These are phyloP conservation scores for Alternaria arborescens DNA, from an alignment of 2,329 filamentous ascomycete genomes.

Conservation along the genomic window DNA sequence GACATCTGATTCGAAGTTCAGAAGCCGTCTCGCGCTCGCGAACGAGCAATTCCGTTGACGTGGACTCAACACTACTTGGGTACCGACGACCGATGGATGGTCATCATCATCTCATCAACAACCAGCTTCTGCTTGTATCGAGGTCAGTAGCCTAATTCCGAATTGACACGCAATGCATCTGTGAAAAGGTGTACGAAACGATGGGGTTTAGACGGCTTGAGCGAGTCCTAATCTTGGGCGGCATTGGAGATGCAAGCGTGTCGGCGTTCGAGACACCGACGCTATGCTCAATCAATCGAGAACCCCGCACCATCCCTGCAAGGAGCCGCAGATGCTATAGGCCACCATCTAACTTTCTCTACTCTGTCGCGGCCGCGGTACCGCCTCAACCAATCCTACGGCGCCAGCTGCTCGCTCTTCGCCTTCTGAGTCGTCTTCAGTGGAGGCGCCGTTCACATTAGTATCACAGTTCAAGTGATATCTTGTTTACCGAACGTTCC, in stretches of 20 bases:
- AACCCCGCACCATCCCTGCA: background rate
- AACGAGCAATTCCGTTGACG: too few relatives aligned
- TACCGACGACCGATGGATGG: too few relatives aligned
- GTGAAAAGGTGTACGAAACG: too few relatives aligned
- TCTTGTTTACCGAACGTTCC: background rate
- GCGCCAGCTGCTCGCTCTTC: background rate
- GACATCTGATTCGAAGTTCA: too few relatives aligned
- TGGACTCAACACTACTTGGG: too few relatives aligned
- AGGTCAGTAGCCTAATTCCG: too few relatives aligned
- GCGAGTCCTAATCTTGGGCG: too few relatives aligned
- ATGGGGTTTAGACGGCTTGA: too few relatives aligned
- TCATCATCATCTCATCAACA: too few relatives aligned
- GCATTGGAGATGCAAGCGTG: background rate
- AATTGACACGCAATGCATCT: too few relatives aligned
- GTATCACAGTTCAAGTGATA: background rate
- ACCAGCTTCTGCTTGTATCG: too few relatives aligned
- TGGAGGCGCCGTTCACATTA: background rate
- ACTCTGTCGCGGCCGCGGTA: background rate
- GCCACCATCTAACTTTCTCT: background rate
- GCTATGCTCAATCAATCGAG: background rate
- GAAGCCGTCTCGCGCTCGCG: too few relatives aligned
- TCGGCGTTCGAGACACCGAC: background rate
- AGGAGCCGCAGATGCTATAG: background rate
- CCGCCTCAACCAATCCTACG: background rate
- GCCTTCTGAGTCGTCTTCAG: background rate